A percentile compares a stretch with the other conserved stretches of the same genome.
phyloP scores from a whole-genome alignment of 1,284 basidiomycete species.

The Xerocomus subilludens region DNA sequence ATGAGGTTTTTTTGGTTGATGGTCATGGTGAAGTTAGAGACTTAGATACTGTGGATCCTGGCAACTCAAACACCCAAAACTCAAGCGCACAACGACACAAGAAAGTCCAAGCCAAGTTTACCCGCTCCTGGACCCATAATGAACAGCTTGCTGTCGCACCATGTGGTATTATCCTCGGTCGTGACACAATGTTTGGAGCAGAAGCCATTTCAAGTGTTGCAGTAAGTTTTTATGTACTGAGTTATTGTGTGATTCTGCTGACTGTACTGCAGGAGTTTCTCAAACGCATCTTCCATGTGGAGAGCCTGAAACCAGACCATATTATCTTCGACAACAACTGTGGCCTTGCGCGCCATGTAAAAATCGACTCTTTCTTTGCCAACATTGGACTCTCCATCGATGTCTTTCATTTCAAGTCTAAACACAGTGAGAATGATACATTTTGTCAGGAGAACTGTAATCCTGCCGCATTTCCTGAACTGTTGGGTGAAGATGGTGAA shows the following conservation, averaged over 20 bases:
- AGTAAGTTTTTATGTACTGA: neutral
- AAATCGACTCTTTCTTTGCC: neutral
- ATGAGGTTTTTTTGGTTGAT: neutral
- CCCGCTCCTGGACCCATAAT: neutral
- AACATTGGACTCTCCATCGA: neutral
- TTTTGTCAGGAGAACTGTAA: slow-evolving; percentile 21
- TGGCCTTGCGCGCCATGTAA: slow-evolving; percentile 12
- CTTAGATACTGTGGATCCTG: too few relatives aligned
- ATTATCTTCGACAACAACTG: slow-evolving; percentile 11
- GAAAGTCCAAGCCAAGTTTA: neutral
- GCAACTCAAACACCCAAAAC: too few relatives aligned
- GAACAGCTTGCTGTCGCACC: slow-evolving; percentile 9
- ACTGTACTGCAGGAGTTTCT: slow-evolving; percentile 10
- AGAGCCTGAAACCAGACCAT: slow-evolving; percentile 6
- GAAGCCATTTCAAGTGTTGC: slow-evolving; percentile 5
- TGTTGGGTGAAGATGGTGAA: neutral
- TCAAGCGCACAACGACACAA: neutral
- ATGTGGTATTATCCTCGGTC: slow-evolving; percentile 4
- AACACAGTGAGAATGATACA: slow-evolving; percentile 2
- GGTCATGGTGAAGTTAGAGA: neutral
- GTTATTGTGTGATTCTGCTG: too few relatives aligned
- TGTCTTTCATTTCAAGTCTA: slow-evolving; percentile 9
- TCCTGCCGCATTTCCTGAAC: neutral
- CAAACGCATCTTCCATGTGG: slow-evolving; percentile 1
- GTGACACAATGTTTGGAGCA: slow-evolving; percentile 2